These are phyloP conservation scores for Vitis cinerea DNA, from an alignment of 164 flowering plant genomes.

Conservation along the genomic window DNA sequence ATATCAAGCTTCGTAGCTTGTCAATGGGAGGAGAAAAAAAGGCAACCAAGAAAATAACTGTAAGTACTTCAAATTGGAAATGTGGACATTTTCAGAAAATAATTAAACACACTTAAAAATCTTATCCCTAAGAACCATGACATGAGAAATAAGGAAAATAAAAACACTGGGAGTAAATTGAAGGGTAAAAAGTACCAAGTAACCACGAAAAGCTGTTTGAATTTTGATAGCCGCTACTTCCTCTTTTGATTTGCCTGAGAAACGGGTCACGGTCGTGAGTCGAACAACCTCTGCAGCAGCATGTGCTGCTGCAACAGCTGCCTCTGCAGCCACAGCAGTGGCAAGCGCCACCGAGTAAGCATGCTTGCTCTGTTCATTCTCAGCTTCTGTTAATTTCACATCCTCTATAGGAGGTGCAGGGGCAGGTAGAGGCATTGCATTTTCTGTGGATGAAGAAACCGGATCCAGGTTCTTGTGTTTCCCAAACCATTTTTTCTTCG, in stretches of 20 bases:
- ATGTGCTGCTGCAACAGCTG: conserved; percentile 84
- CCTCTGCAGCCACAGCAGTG: conserved; percentile 81
- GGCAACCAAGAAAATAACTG: too few relatives aligned
- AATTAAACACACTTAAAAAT: too few relatives aligned
- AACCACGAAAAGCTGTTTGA: conserved; percentile 81
- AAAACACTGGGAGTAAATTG: neutral
- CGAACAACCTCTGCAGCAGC: conserved; percentile 84
- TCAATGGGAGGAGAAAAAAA: too few relatives aligned
- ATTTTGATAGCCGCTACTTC: conserved; percentile 75
- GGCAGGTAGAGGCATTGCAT: conserved; percentile 9
- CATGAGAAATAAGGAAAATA: neutral
- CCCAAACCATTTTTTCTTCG: conserved; percentile 60
- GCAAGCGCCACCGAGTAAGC: conserved; percentile 77
- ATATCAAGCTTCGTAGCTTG: too few relatives aligned
- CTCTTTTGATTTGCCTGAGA: conserved; percentile 65
- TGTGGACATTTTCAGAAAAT: too few relatives aligned
- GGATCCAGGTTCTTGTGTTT: conserved; percentile 29
- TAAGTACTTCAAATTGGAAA: too few relatives aligned
- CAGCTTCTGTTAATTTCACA: conserved; percentile 46
- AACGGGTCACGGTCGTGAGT: conserved; percentile 40
- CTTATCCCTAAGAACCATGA: too few relatives aligned
- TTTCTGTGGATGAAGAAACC: conserved; percentile 19
- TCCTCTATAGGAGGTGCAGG: conserved; percentile 33
- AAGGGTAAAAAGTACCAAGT: conserved; percentile 42
- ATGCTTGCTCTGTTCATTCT: conserved; percentile 70